Evolutionary conservation across 2,329 filamentous ascomycete genomes (phyloP), one percentile per base, ranked within the genome.

Genomic region (Thermomyces lanuginosus): DNA sequence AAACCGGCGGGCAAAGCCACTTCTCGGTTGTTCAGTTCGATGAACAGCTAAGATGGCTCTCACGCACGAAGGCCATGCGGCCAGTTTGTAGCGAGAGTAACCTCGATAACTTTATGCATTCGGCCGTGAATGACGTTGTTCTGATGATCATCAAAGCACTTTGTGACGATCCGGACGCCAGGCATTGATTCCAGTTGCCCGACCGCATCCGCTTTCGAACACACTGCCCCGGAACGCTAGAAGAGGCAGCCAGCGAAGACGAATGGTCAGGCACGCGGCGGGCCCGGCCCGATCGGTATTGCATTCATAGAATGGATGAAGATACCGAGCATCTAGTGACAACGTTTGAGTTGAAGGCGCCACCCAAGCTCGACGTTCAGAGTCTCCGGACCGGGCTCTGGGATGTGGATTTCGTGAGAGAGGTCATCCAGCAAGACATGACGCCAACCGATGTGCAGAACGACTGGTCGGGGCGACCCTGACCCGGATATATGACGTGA

Each of bases 401-500:
- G 22, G 22, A 28, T 8, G 40, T 41, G 30, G 30, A 39, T 6
- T 34, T 44, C 14, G 40, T 24, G 30, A 8, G 34, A 12, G 30
- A 38, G 18, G 19, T 45, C 5, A 33, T 43, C n/a, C n/a, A 31
- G 21, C 22, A n/a, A 12, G 21, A 41, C 2, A n/a, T n/a, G n/a
- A n/a, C n/a, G 7, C 18, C 9, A 15, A 24, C 22, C 2, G 9
- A 6, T 24, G n/a, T n/a, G 39, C 43, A 8, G 31, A 27, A 22
- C 29, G 26, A n/a, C 31, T 47, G 4, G 26, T 30, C 3, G 30
- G 33, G 0, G 41, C 41, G 2, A 40, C 36, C 6, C 5, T 46
- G 3, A 36, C 36, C 4, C 38, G 48, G 21, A 34, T 42, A 31
- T 51, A 36, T 25, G 37, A 49, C 34, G 35, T 45, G 3, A 49